Evolutionary conservation across 1,284 basidiomycete genomes (phyloP).

Genomic region (Cystobasidium slooffiae): DNA sequence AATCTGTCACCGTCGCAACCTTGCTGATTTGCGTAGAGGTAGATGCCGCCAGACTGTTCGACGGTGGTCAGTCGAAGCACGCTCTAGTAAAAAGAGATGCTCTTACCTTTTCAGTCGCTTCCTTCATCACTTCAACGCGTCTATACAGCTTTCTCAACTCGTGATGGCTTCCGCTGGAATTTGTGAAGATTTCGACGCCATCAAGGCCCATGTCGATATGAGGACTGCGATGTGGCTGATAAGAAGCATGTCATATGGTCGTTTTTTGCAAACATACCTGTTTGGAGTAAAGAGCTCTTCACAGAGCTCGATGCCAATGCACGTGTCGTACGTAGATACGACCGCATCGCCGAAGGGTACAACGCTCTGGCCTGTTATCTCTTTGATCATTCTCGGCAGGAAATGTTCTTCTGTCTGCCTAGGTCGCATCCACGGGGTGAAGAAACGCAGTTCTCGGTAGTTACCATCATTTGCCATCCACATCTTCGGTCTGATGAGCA

Average conservation of each 20-base stretch:
- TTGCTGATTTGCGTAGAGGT: slow-evolving; percentile 98
- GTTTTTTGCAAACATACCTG: slow-evolving; percentile 63
- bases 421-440: slow-evolving; percentile 92
- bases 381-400: slow-evolving; percentile 81
- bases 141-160: slow-evolving; percentile 92
- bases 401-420: slow-evolving; percentile 85
- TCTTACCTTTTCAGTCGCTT: slow-evolving; percentile 87
- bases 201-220: slow-evolving; percentile 96
- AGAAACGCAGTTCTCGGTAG: slow-evolving; percentile 93
- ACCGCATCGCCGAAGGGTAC: slow-evolving; percentile 97
- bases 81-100: slow-evolving; percentile 21
- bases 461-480: slow-evolving; percentile 99
- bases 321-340: slow-evolving; percentile 89
- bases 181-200: slow-evolving; percentile 98
- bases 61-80: neutral
- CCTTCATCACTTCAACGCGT: slow-evolving; percentile 92
- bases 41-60: slow-evolving; percentile 85
- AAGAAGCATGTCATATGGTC: neutral
- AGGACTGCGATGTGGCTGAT: slow-evolving; percentile 65
- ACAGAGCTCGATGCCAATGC: slow-evolving; percentile 93
- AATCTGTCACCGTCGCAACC: slow-evolving; percentile 97
- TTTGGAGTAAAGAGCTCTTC: slow-evolving; percentile 97
- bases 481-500: slow-evolving; percentile 97
- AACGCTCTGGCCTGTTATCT: slow-evolving; percentile 75
- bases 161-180: slow-evolving; percentile 96